Conservation (phyloP, 345 rosid species). For the Brassica rapa region DNA sequence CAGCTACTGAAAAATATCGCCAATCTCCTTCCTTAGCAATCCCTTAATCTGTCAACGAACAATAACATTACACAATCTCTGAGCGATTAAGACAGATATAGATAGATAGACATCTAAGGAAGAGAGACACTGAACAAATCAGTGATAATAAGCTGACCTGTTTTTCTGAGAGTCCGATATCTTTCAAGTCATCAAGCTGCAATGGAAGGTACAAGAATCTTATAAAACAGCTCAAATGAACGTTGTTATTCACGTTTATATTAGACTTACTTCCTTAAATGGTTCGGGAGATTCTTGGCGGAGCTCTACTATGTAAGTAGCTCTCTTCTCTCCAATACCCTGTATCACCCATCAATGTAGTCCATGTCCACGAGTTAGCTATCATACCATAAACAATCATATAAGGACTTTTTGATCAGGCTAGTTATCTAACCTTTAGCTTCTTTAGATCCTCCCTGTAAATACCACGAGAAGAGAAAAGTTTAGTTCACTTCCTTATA, state of each 20-base stretch:
- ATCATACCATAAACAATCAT: background rate
- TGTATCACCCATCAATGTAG: constrained; percentile 30
- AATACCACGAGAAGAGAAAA: background rate
- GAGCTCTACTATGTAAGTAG: constrained; percentile 59
- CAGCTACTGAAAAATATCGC: constrained; percentile 15
- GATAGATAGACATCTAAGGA: background rate
- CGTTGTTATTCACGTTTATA: background rate
- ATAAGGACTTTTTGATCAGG: background rate
- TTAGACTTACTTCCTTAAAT: constrained; percentile 53
- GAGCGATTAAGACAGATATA: background rate
- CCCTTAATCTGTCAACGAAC: constrained; percentile 32
- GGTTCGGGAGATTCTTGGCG: constrained; percentile 66
- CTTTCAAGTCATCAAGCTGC: constrained; percentile 3
- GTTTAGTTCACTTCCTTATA: background rate
- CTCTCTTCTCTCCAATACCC: constrained; percentile 92
- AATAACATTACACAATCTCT: background rate
- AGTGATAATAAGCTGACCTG: background rate
- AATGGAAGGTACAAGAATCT: background rate
- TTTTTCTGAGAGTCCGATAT: background rate
- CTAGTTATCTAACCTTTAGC: constrained; percentile 57
- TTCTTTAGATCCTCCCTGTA: constrained; percentile 72
- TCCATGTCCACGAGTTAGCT: background rate
- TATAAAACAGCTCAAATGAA: background rate
- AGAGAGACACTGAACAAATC: background rate
- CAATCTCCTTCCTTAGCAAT: constrained; percentile 34